A percentile compares a stretch with the other conserved stretches of the same genome.
Evolutionary conservation across 768 basidiomycete genomes (phyloP).

Genomic region (Flagelloscypha sp.): DNA sequence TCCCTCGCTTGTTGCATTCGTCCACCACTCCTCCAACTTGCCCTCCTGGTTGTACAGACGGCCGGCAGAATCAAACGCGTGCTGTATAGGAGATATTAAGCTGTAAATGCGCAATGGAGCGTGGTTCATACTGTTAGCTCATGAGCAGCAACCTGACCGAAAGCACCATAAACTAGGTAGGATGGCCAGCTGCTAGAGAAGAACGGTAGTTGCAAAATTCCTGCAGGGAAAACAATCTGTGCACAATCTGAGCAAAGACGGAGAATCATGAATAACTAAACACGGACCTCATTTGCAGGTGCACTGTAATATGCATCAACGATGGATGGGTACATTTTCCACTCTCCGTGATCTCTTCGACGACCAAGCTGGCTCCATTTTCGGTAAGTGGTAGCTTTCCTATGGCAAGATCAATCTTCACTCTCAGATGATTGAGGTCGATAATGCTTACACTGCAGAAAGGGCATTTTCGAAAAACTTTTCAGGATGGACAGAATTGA

Average conservation of each 20-base stretch:
- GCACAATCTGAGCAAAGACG: too few species aligned
- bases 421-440: neutral
- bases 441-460: slow-evolving; percentile 38
- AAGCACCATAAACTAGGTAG: slow-evolving; percentile 86
- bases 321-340: slow-evolving; percentile 84
- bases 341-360: slow-evolving; percentile 58
- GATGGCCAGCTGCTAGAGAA: slow-evolving; percentile 79
- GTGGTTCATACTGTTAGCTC: slow-evolving; percentile 70
- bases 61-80: slow-evolving; percentile 87
- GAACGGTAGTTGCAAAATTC: slow-evolving; percentile 89
- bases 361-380: slow-evolving; percentile 72
- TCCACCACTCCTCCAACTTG: slow-evolving; percentile 89
- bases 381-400: slow-evolving; percentile 53
- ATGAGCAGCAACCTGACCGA: slow-evolving; percentile 88
- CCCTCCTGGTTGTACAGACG: slow-evolving; percentile 87
- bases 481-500: slow-evolving; percentile 53
- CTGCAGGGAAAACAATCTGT: slow-evolving; percentile 93
- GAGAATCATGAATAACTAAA: neutral
- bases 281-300: slow-evolving; percentile 71
- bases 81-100: slow-evolving; percentile 41
- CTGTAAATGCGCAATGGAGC: slow-evolving; percentile 1
- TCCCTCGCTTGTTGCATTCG: slow-evolving; percentile 72
- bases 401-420: too few species aligned
- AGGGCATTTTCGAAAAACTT: slow-evolving; percentile 85
- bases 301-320: slow-evolving; percentile 89